phyloP scores from a whole-genome alignment of 306 rosid species.

The Alnus glutinosa region DNA sequence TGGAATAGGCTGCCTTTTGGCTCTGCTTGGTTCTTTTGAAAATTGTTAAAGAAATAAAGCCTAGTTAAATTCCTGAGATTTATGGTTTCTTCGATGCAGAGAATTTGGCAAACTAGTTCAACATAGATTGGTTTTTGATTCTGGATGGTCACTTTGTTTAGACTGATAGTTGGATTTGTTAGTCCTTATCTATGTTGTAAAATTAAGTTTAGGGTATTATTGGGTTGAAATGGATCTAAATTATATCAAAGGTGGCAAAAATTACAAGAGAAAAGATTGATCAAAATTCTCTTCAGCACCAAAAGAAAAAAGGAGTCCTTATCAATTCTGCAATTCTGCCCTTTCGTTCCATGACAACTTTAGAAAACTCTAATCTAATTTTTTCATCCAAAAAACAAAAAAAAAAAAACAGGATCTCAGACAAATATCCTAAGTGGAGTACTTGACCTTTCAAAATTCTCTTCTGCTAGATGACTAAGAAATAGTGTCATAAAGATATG shows the following conservation, averaged over 20 bases:
- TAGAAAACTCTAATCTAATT: neutral
- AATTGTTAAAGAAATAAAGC: neutral
- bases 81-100: neutral
- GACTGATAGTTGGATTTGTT: neutral
- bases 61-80: neutral
- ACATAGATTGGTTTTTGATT: neutral
- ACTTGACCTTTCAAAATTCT: constrained; percentile 6
- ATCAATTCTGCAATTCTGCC: neutral
- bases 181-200: neutral
- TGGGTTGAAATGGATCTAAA: neutral
- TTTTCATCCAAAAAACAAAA: neutral
- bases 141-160: neutral
- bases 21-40: neutral
- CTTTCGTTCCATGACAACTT: neutral
- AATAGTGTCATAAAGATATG: neutral
- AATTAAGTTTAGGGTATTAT: neutral
- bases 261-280: neutral
- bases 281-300: neutral
- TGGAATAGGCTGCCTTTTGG: neutral
- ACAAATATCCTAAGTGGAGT: neutral
- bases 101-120: neutral
- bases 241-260: neutral
- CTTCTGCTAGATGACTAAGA: neutral
- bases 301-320: neutral
- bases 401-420: neutral